Conservation (phyloP, 352 stramenopile species). For the Pythium folliculosum region DNA sequence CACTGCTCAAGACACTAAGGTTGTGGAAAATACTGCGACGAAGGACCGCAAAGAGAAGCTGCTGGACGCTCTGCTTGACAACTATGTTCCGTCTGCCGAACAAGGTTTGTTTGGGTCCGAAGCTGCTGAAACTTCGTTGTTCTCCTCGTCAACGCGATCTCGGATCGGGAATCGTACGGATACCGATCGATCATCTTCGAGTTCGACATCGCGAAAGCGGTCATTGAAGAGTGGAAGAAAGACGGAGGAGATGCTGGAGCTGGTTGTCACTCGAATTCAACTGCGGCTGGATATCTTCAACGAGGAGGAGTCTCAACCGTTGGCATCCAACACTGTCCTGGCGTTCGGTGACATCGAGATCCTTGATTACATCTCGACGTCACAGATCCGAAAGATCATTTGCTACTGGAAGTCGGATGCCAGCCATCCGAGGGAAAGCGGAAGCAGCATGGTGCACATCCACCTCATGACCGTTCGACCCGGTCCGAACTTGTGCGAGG, state of each 20-base stretch:
- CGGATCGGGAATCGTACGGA: conserved; percentile 26
- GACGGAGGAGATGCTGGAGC: conserved; percentile 89
- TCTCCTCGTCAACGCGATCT: conserved; percentile 38
- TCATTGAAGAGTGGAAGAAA: conserved; percentile 79
- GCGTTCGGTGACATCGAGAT: conserved; percentile 83
- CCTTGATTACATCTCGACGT: conserved; percentile 89
- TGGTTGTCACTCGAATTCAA: conserved; percentile 79
- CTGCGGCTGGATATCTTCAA: conserved; percentile 86
- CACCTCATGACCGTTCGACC: conserved; percentile 82
- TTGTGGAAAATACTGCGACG: not conserved
- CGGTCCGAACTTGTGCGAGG: conserved; percentile 74
- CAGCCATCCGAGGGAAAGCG: conserved; percentile 78
- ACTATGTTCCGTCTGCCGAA: conserved; percentile 74
- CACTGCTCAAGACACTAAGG: conserved; percentile 12
- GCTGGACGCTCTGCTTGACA: conserved; percentile 75
- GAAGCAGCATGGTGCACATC: conserved; percentile 82
- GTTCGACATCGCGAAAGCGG: conserved; percentile 37
- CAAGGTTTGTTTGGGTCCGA: conserved; percentile 52
- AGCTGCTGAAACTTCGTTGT: conserved; percentile 38
- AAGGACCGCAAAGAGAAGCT: conserved; percentile 66
- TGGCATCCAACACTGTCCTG: conserved; percentile 76
- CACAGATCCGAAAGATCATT: conserved; percentile 88
- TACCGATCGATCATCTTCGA: not conserved
- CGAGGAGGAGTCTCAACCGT: conserved; percentile 65
- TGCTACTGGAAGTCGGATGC: conserved; percentile 90